Conservation (phyloP, 2,329 filamentous ascomycete species). For the Penicillium sp. region DNA sequence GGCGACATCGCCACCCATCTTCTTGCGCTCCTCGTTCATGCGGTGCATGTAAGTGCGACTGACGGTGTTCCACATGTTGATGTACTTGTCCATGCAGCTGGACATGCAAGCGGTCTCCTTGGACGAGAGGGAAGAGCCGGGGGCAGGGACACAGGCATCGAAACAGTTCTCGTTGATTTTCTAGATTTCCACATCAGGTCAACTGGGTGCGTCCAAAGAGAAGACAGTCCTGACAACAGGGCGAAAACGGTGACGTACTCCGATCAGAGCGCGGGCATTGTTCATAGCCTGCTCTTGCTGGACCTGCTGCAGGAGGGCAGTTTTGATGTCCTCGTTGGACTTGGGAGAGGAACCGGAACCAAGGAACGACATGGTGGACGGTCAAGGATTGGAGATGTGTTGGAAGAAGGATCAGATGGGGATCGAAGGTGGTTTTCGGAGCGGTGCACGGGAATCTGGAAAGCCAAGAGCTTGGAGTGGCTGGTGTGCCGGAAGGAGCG, state of each 20-base stretch:
- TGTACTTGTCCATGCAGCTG: conserved; percentile 83
- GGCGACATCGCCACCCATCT: conserved; percentile 33
- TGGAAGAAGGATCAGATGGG: conserved; percentile 1
- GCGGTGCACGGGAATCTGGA: not conserved
- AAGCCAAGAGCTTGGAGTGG: not conserved
- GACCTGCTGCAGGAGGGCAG: conserved; percentile 66
- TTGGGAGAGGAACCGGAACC: conserved; percentile 40
- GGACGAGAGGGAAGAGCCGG: conserved; percentile 67
- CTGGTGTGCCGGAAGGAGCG: not conserved
- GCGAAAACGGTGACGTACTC: conserved; percentile 54
- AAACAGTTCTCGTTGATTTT: conserved; percentile 84
- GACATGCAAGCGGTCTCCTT: conserved; percentile 72
- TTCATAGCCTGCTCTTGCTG: conserved; percentile 66
- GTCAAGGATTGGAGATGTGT: conserved; percentile 2
- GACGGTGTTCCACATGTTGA: conserved; percentile 76
- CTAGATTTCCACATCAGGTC: conserved; percentile 45
- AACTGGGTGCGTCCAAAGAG: not conserved
- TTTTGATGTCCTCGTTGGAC: conserved; percentile 48
- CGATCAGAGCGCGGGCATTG: conserved; percentile 72
- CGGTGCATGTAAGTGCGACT: conserved; percentile 68
- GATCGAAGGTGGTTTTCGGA: conserved; percentile 1
- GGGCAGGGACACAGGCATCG: conserved; percentile 71
- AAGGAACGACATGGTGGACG: conserved; percentile 44
- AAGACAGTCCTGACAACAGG: not conserved
- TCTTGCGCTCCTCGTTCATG: conserved; percentile 62